phyloP scores from a whole-genome alignment of 371 early-diverging fungal genomes.

The Capniomyces stellatus region DNA sequence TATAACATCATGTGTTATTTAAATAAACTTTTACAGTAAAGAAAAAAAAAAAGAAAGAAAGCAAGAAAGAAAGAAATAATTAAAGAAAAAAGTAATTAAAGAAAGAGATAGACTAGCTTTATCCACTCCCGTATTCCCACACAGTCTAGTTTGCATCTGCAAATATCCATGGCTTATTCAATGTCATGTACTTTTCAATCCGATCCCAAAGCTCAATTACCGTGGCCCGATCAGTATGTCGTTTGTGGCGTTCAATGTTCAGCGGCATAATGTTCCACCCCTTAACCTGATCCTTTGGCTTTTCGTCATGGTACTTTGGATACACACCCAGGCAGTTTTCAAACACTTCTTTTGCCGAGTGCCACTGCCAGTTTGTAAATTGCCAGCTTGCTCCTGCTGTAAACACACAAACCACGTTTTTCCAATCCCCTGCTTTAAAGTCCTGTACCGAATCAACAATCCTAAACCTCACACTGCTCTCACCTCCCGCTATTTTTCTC shows the following conservation, averaged over 20 bases:
- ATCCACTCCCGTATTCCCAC: too few species aligned
- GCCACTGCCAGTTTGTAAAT: constrained; percentile 79
- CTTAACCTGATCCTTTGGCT: constrained; percentile 30
- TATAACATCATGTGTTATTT: too few species aligned
- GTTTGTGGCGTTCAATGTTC: constrained; percentile 48
- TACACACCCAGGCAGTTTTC: constrained; percentile 58
- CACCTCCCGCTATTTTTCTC: constrained; percentile 25
- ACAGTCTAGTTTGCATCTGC: too few species aligned
- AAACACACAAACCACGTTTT: constrained; percentile 75
- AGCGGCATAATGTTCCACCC: constrained; percentile 59
- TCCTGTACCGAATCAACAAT: constrained; percentile 50
- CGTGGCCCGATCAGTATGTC: constrained; percentile 54
- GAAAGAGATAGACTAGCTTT: too few species aligned
- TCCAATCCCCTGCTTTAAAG: constrained; percentile 58
- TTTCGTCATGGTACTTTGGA: constrained; percentile 59
- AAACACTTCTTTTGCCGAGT: constrained; percentile 61
- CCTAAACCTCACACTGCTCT: constrained; percentile 30
- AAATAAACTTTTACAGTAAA: too few species aligned
- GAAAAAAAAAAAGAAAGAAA: too few species aligned
- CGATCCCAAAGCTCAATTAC: constrained; percentile 62
- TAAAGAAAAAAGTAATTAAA: too few species aligned
- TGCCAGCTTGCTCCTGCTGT: constrained; percentile 83
- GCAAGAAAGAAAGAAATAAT: too few species aligned
- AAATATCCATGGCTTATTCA: constrained; percentile 31
- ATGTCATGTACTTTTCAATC: constrained; percentile 42